Conservation (phyloP, 2,329 filamentous ascomycete genomes). For the Diaporthe citriasiana region DNA sequence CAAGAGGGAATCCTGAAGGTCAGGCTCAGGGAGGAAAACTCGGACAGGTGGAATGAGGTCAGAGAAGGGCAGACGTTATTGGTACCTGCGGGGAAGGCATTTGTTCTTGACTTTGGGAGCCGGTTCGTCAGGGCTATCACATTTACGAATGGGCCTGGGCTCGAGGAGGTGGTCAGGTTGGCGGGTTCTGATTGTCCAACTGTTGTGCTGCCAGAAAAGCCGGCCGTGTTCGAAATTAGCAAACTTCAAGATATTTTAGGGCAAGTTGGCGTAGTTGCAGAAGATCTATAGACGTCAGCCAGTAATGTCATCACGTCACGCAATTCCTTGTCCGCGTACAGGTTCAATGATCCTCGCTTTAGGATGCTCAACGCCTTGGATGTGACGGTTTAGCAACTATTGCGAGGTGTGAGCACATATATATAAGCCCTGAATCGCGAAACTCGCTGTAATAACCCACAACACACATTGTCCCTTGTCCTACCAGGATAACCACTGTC, state of each 20-base stretch:
- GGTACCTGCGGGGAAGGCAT: conserved; percentile 61
- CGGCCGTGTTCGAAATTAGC: conserved; percentile 46
- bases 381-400: too few species aligned
- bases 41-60: conserved; percentile 50
- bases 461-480: too few species aligned
- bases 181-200: conserved; percentile 53
- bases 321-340: not conserved
- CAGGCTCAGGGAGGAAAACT: conserved; percentile 51
- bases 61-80: conserved; percentile 64
- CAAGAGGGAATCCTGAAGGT: conserved; percentile 62
- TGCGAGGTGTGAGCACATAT: too few species aligned
- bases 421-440: too few species aligned
- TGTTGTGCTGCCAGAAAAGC: conserved; percentile 56
- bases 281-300: conserved; percentile 2
- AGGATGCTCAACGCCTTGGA: too few species aligned
- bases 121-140: conserved; percentile 62
- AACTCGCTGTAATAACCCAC: too few species aligned
- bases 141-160: conserved; percentile 64
- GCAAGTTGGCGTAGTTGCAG: conserved; percentile 9
- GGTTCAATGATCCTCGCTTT: not conserved
- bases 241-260: conserved; percentile 41
- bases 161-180: conserved; percentile 60
- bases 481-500: too few species aligned
- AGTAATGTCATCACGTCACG: not conserved
- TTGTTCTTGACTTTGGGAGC: conserved; percentile 60